phyloP scores from a whole-genome alignment of 176 grass and related monocot genomes.

The Cenchrus purpureus region DNA sequence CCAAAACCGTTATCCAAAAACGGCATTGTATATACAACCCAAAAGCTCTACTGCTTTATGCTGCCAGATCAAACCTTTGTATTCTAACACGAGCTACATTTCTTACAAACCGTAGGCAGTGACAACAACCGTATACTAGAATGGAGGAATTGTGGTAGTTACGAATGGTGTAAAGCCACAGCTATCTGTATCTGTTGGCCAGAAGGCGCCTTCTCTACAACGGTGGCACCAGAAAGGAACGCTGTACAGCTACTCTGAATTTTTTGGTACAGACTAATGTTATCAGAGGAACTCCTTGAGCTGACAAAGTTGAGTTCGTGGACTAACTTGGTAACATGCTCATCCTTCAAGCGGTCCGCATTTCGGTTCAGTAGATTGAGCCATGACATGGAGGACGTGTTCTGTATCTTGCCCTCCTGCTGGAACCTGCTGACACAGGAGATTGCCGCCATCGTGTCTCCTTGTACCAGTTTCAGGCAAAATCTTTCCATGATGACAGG shows the following conservation, averaged over 20 bases:
- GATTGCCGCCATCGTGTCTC: constrained; percentile 48
- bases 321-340: constrained; percentile 51
- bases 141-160: background rate
- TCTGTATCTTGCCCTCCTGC: constrained; percentile 61
- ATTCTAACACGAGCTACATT: background rate
- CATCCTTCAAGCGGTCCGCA: constrained; percentile 47
- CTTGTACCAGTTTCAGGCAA: constrained; percentile 81
- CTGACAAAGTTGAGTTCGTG: constrained; percentile 50
- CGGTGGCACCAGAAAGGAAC: constrained; percentile 52
- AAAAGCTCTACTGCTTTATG: too few species aligned
- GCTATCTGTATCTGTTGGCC: background rate
- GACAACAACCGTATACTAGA: background rate
- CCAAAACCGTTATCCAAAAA: background rate
- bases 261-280: constrained; percentile 53
- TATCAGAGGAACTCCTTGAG: constrained; percentile 30
- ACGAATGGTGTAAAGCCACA: constrained; percentile 23
- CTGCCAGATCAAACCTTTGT: background rate
- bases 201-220: constrained; percentile 18
- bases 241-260: constrained; percentile 63
- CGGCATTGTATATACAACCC: background rate
- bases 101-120: background rate
- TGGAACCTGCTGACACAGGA: constrained; percentile 61
- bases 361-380: constrained; percentile 65
- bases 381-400: constrained; percentile 67
- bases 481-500: constrained; percentile 93